Evolutionary conservation across 2,329 filamentous ascomycete species (phyloP).

Genomic region (Paracamarosporium sp.): DNA sequence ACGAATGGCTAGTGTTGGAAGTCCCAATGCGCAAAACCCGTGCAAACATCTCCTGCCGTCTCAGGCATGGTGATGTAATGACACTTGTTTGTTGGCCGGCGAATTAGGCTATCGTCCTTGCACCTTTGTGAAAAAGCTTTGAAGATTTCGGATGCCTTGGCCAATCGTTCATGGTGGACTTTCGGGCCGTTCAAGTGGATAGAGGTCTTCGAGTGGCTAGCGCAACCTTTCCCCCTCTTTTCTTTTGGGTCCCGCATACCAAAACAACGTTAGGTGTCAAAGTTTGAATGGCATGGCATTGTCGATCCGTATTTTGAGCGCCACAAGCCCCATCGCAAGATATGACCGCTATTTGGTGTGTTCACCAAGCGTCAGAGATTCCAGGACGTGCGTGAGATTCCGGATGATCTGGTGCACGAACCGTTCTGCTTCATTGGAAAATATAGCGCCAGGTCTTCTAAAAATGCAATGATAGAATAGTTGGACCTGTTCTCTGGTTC

Average conservation of each 20-base stretch:
- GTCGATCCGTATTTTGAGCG: constrained; percentile 6
- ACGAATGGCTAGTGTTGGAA: neutral
- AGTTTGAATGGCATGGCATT: neutral
- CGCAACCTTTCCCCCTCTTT: neutral
- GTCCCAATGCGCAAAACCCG: neutral
- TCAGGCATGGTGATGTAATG: neutral
- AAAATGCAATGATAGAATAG: neutral
- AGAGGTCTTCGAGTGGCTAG: neutral
- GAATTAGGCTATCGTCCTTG: neutral
- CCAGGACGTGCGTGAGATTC: no score
- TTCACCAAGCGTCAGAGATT: neutral
- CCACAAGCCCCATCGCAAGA: neutral
- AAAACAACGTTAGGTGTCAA: neutral
- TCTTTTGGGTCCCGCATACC: constrained; percentile 1
- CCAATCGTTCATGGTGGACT: constrained; percentile 2
- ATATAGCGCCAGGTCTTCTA: no score
- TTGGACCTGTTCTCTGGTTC: neutral
- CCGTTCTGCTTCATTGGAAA: no score
- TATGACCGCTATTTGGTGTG: neutral
- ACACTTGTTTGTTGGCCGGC: neutral
- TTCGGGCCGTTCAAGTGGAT: neutral
- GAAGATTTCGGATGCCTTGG: neutral
- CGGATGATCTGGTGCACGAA: no score
- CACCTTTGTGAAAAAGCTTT: neutral
- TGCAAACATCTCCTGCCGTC: neutral